phyloP scores from a whole-genome alignment of 306 rosid genomes.

The Erythrophleum fordii region DNA sequence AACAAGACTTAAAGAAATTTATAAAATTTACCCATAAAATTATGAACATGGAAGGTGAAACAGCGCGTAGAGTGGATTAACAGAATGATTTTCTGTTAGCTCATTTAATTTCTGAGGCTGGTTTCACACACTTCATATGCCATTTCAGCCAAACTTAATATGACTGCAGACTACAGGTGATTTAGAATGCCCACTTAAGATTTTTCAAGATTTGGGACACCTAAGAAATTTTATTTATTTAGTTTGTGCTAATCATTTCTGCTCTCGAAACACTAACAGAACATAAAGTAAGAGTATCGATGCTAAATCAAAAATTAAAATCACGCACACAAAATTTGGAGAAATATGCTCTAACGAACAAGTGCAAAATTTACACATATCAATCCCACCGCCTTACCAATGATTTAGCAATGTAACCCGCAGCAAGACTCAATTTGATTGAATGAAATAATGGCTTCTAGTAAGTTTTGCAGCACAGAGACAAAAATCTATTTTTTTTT shows the following conservation, averaged over 20 bases:
- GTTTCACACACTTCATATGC: not conserved
- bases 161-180: no score
- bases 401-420: conserved; percentile 44
- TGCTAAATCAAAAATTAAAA: not conserved
- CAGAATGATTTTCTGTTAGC: not conserved
- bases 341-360: conserved; percentile 26
- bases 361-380: conserved; percentile 37
- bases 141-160: no score
- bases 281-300: not conserved
- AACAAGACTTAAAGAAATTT: no score
- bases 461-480: conserved; percentile 32
- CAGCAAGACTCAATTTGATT: conserved; percentile 36
- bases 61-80: no score
- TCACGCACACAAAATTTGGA: no score
- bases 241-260: not conserved
- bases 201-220: no score
- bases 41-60: no score
- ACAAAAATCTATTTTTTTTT: conserved; percentile 16
- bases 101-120: not conserved
- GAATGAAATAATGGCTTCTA: conserved; percentile 54
- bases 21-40: no score
- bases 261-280: not conserved
- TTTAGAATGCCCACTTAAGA: no score
- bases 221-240: no score
- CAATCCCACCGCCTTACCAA: conserved; percentile 31